Base-by-base conservation (phyloP, 2,329 filamentous ascomycete genomes). In the Fonsecaea pedrosoi region DNA sequence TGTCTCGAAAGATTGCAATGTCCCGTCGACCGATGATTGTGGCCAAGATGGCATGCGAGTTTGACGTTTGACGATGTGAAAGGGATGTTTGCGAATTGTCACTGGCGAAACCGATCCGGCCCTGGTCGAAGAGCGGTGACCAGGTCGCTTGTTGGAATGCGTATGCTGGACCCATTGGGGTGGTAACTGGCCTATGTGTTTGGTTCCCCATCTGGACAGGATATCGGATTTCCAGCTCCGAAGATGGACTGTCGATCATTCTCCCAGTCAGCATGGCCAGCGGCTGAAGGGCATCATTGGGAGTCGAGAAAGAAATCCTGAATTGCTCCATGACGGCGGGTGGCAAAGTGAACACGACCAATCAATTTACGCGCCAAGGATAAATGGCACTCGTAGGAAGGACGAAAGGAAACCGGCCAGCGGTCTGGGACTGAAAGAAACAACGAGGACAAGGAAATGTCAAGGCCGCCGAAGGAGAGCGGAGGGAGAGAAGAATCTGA, bases 11-110 rank as follows among this genome's bases (percentile, higher is more conserved):
- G 30, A 25, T 15, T 38, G n/a, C 32, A 32, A 62, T 59, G n/a
- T 65, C 62, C 5, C 18, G 53, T 37, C 62, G 59, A 42, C 42
- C 18, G 9, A 61, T n/a, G 42, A 65, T 50, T 35, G 56, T 21
- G 15, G 32, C 10, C 13, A 65, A n/a, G 32, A 54, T 38, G 8
- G 12, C 10, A 15, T 65, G 35, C 7, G 32, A 50, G 30, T 62
- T 42, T 15, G 32, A 40, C 30, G 53, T 34, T 50, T 35, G 13
- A 18, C 13, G 30, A n/a, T 60, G 54, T 4, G 54, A 40, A 18
- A 15, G n/a, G 60, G 40, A 45, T 10, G 30, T 40, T 40, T 62
- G 54, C 5, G 48, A 54, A 45, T n/a, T 3, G 30, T 54, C 18
- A 48, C 8, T 30, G 3, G 42, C 42, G 12, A 58, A n/a, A 30